A percentile compares a stretch with the other conserved stretches of the same genome.
Evolutionary conservation across 1,284 basidiomycete species (phyloP).

Genomic region (Ustilago hordei): DNA sequence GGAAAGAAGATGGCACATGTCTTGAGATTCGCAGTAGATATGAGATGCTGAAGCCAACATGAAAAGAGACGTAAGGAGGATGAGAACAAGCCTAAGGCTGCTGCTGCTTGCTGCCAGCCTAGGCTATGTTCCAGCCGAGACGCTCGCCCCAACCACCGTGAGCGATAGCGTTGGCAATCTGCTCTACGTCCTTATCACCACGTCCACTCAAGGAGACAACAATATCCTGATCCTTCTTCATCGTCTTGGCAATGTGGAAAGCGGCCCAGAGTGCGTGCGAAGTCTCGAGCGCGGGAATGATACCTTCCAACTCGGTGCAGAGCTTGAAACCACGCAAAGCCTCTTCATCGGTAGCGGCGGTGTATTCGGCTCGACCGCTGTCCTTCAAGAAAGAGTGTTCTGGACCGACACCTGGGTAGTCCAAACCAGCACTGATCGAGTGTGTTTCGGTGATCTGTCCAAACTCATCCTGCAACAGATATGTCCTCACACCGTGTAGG

Average conservation of each 20-base stretch:
- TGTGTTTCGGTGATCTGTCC: slow-evolving; percentile 98
- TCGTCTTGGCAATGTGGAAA: slow-evolving; percentile 83
- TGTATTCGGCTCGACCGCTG: slow-evolving; percentile 90
- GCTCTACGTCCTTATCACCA: slow-evolving; percentile 94
- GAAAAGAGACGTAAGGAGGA: background rate
- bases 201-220: slow-evolving; percentile 80
- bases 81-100: background rate
- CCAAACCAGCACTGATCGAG: slow-evolving; percentile 92
- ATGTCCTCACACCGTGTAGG: slow-evolving; percentile 94
- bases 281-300: slow-evolving; percentile 96
- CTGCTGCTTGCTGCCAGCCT: background rate
- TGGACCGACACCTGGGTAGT: slow-evolving; percentile 83
- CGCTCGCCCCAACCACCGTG: slow-evolving; percentile 64
- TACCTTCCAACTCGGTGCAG: slow-evolving; percentile 92
- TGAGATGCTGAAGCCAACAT: background rate
- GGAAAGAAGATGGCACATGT: background rate
- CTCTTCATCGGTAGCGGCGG: slow-evolving; percentile 91
- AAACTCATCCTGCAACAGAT: slow-evolving; percentile 85
- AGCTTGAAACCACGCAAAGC: slow-evolving; percentile 91
- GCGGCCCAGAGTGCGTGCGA: slow-evolving; percentile 95
- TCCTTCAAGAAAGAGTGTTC: slow-evolving; percentile 98
- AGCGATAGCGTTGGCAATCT: slow-evolving; percentile 77
- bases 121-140: slow-evolving; percentile 63
- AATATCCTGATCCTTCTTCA: slow-evolving; percentile 86
- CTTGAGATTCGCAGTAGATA: background rate